Evolutionary conservation across 257 asterid genomes (phyloP), one percentile per base, ranked within the genome.

Genomic region (Plantago elongata): DNA sequence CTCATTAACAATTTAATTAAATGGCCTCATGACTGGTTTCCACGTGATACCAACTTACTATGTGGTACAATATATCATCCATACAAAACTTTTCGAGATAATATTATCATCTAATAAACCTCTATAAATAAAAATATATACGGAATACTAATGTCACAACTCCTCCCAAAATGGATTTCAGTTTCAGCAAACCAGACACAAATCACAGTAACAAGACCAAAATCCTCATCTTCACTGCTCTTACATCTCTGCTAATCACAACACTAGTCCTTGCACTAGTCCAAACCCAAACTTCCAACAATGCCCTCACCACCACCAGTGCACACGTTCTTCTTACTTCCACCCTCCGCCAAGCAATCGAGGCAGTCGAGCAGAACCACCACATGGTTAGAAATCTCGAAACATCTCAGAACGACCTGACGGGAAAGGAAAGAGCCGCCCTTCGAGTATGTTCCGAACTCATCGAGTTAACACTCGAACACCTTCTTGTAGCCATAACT

Each of bases 401-500:
- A 29, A 47, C 44, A 9, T 11, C 46, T 0, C 71, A 73, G 12
- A 47, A 55, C 17, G 10, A 68, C 2, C 77, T 89, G 10, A 79
- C 90, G 2, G n/a, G 46, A 46, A 79, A 90, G 4, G 90, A 83
- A 72, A 72, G 67, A 62, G 50, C 51, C 5, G 90, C 94, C 11
- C 78, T 85, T 58, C 80, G 78, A 11, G 90, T 83, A 60, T 85
- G 90, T 69, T 75, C 80, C 13, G 86, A 83, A 37, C 54, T 78
- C 70, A 75, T 78, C 51, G 84, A 58, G 63, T 80, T 78, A 58
- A 80, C 90, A 0, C 81, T 85, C 17, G 85, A 60, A 57, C 85
- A 85, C 77, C 87, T 85, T n/a, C 82, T 62, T 18, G 46, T 29
- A 0, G 67, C 70, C 16, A 62, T 57, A 11, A 11, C 9, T 2